A percentile compares a stretch with the other conserved stretches of the same genome.
Conservation (phyloP, 306 rosid genomes). For the Vigna mungo region DNA sequence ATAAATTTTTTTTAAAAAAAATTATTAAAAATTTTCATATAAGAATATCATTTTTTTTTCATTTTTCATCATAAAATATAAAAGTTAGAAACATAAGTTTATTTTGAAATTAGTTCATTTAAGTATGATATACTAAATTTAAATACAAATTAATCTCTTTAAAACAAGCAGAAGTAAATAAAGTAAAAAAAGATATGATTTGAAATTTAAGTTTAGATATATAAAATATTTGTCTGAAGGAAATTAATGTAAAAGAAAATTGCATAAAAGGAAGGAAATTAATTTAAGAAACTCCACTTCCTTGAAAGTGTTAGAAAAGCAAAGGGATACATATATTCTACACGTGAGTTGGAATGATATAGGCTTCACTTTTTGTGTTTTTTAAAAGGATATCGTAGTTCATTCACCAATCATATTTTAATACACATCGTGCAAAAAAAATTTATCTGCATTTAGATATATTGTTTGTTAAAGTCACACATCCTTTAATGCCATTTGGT, state of each 20-base stretch:
- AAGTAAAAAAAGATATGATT: too few species aligned
- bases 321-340: conserved; percentile 16
- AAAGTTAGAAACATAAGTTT: too few species aligned
- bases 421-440: neutral
- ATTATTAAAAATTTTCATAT: too few species aligned
- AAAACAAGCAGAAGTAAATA: too few species aligned
- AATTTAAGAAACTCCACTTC: conserved; percentile 1
- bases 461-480: conserved; percentile 41
- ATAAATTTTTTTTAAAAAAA: too few species aligned
- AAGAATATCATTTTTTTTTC: too few species aligned
- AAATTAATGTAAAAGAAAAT: neutral
- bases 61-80: too few species aligned
- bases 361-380: conserved; percentile 17
- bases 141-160: too few species aligned
- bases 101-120: too few species aligned
- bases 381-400: neutral
- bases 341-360: conserved; percentile 36
- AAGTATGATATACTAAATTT: too few species aligned
- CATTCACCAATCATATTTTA: conserved; percentile 30
- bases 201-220: too few species aligned
- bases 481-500: conserved; percentile 49
- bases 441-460: conserved; percentile 14
- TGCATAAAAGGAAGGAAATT: neutral
- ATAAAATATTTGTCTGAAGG: too few species aligned
- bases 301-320: conserved; percentile 28